Conservation (phyloP, 139 green algal species). For the Chlamydomonas schloesseri region DNA sequence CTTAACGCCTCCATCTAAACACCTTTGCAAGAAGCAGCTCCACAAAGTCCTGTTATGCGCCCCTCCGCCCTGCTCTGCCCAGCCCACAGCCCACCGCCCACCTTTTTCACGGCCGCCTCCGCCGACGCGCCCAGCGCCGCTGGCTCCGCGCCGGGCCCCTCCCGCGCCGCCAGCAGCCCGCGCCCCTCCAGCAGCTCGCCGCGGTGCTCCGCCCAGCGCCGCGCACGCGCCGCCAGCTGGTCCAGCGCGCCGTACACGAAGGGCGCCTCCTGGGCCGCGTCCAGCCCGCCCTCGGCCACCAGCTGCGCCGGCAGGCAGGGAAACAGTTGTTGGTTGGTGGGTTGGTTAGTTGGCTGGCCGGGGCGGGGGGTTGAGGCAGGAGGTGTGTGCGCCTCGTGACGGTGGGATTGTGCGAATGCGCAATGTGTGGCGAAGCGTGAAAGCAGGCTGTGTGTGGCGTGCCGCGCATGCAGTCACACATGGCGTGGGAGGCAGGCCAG, state of each 20-base stretch:
- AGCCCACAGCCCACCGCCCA: too few relatives aligned
- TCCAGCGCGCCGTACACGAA: conserved; percentile 79
- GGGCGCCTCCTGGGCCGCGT: conserved; percentile 71
- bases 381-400: not conserved
- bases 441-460: too few relatives aligned
- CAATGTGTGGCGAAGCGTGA: too few relatives aligned
- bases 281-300: conserved; percentile 56
- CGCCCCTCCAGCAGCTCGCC: conserved; percentile 5
- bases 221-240: conserved; percentile 70
- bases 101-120: conserved; percentile 48
- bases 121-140: conserved; percentile 48
- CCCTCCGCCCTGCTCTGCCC: too few relatives aligned
- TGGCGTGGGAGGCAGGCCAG: too few relatives aligned
- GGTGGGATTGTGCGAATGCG: too few relatives aligned
- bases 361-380: not conserved
- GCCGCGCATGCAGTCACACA: too few relatives aligned
- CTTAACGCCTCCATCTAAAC: too few relatives aligned
- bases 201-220: conserved; percentile 62
- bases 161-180: not conserved
- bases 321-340: too few relatives aligned
- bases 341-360: too few relatives aligned
- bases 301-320: conserved; percentile 42
- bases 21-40: too few relatives aligned
- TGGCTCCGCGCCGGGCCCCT: not conserved
- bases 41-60: too few relatives aligned